Evolutionary conservation across 345 rosid species (phyloP), one percentile per base, ranked within the genome.

Genomic region (Populus deltoides): DNA sequence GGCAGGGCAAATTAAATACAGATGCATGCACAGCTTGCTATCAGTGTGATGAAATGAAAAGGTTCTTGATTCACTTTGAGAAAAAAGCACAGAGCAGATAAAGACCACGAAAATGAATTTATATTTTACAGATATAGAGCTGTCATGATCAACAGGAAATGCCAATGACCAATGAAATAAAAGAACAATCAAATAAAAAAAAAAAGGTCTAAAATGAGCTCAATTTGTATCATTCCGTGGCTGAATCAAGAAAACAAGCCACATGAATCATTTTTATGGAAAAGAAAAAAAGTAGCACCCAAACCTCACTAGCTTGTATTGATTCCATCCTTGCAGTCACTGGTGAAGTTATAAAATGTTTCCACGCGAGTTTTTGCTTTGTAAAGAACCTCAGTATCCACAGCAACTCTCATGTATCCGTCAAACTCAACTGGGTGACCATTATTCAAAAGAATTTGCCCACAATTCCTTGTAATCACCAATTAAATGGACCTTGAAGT

Each of bases 401-500:
- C 97, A 25, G 95, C 97, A 65, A 90, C 99, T 85, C 98, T 89
- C 99, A 93, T 96, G 82, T 91, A 92, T 25, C 98, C 97, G 78
- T 96, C 98, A 75, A 96, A 96, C 75, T 92, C 92, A 22, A 92
- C 98, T 0, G 90, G 88, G 53, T 78, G 86, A 63, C 93, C 97
- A 78, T 86, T 81, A 71, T 91, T 93, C 79, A 96, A 84, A 25
- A 80, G 70, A 76, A 65, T 85, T 85, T 15, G 91, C 87, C 99
- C 99, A 93, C 75, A 93, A 78, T 69, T 87, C 88, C 75, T 86
- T 87, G 85, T 91, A 93, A 77, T 96, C 97, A 70, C 90, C 94
- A 55, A 93, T 97, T 85, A 95, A 86, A 76, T 92, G 97, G 35
- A 92, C 93, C 85, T 89, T 92, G 83, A 87, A 93, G 67, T 89